Evolutionary conservation across 2,329 filamentous ascomycete species (phyloP).

Genomic region (Plectosphaerella sp.): DNA sequence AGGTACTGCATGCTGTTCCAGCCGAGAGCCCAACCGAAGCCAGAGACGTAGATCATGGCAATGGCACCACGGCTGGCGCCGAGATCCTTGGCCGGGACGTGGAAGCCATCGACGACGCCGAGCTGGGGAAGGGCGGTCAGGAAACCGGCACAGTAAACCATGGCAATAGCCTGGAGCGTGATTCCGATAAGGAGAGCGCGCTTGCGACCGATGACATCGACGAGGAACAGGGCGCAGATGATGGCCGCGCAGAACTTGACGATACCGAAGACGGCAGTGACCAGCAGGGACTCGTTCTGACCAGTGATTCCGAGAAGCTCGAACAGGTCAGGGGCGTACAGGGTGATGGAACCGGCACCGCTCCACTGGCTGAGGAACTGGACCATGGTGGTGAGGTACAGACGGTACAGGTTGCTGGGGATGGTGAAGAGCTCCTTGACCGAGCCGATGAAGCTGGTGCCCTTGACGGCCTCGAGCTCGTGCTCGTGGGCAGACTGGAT

Average conservation of each 20-base stretch:
- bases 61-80: constrained; percentile 62
- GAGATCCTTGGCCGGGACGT: constrained; percentile 42
- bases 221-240: constrained; percentile 70
- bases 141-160: constrained; percentile 60
- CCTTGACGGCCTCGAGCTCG: constrained; percentile 67
- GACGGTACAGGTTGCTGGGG: constrained; percentile 66
- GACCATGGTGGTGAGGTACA: constrained; percentile 63
- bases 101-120: constrained; percentile 42
- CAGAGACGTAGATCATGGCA: constrained; percentile 68
- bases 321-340: constrained; percentile 74
- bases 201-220: constrained; percentile 75
- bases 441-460: constrained; percentile 58
- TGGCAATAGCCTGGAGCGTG: constrained; percentile 52
- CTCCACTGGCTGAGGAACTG: constrained; percentile 73
- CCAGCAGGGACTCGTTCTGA: constrained; percentile 63
- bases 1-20: constrained; percentile 76
- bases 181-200: constrained; percentile 58
- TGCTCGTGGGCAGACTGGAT: constrained; percentile 65
- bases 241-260: constrained; percentile 66
- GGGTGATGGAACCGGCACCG: constrained; percentile 68
- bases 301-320: constrained; percentile 66
- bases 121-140: constrained; percentile 58
- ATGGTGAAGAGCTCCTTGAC: constrained; percentile 65
- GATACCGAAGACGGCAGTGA: constrained; percentile 72
- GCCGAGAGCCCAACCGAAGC: constrained; percentile 64